Percentiles rank a stretch among this genome's conserved stretches.
Evolutionary conservation across 2,329 filamentous ascomycete species (phyloP).

Genomic region (Fusarium pseudocircinatum): DNA sequence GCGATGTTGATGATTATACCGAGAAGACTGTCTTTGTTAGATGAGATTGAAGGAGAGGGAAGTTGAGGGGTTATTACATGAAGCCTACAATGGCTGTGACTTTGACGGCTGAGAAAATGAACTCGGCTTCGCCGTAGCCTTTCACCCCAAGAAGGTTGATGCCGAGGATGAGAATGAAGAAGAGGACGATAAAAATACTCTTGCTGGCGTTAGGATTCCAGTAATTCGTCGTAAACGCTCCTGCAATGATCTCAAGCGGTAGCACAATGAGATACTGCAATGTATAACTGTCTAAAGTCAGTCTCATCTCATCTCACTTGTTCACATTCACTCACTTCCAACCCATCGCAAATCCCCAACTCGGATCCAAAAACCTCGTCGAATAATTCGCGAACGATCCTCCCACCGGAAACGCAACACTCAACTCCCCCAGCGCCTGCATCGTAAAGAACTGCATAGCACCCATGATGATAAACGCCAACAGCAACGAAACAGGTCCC

Average conservation of each 20-base stretch:
- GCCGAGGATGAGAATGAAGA: slow-evolving; percentile 75
- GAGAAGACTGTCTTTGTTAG: slow-evolving; percentile 68
- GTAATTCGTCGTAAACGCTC: slow-evolving; percentile 82
- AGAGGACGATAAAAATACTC: slow-evolving; percentile 83
- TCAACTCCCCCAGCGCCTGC: slow-evolving; percentile 89
- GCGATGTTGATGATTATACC: slow-evolving; percentile 87
- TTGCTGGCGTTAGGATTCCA: slow-evolving; percentile 74
- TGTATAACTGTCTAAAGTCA: slow-evolving; percentile 68
- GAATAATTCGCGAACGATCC: slow-evolving; percentile 93
- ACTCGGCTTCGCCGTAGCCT: slow-evolving; percentile 89
- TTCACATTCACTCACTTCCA: slow-evolving; percentile 71
- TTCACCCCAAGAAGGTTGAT: slow-evolving; percentile 92
- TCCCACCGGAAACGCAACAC: slow-evolving; percentile 87
- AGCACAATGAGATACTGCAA: slow-evolving; percentile 86
- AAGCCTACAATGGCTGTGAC: slow-evolving; percentile 86
- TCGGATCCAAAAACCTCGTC: slow-evolving; percentile 92
- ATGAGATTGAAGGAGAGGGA: background rate
- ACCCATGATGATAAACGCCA: slow-evolving; percentile 81
- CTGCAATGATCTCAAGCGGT: slow-evolving; percentile 86
- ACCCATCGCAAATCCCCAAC: slow-evolving; percentile 94
- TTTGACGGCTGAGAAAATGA: slow-evolving; percentile 87
- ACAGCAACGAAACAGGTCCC: slow-evolving; percentile 78
- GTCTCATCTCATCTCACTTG: background rate
- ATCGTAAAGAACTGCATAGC: slow-evolving; percentile 91
- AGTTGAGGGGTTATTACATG: slow-evolving; percentile 66